A percentile compares a stretch with the other conserved stretches of the same genome.
phyloP scores from a whole-genome alignment of 306 rosid genomes.

The Begonia masoniana region DNA sequence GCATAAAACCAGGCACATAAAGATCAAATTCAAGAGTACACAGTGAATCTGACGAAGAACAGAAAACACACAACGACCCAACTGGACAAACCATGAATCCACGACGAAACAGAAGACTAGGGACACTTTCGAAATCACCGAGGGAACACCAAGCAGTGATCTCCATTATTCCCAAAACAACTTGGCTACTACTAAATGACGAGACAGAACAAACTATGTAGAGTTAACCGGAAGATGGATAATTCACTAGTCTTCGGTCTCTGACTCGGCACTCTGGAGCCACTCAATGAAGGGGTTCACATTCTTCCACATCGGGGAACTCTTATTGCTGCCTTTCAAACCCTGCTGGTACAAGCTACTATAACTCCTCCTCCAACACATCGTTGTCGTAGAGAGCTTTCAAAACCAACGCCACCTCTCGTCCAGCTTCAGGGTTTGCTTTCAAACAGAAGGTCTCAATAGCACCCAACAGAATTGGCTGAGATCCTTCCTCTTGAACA shows the following conservation, averaged over 20 bases:
- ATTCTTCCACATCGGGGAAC: slow-evolving; percentile 31
- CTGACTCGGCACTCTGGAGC: slow-evolving; percentile 61
- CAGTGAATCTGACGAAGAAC: no score
- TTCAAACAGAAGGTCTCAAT: slow-evolving; percentile 25
- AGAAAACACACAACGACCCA: no score
- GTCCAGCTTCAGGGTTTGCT: slow-evolving; percentile 22
- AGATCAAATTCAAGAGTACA: no score
- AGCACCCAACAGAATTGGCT: slow-evolving; percentile 25
- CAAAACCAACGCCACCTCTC: slow-evolving; percentile 42
- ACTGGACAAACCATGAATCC: no score
- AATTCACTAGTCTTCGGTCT: slow-evolving; percentile 40
- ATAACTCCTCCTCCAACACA: slow-evolving; percentile 32
- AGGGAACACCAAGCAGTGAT: background rate
- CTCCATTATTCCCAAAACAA: background rate
- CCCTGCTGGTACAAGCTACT: slow-evolving; percentile 42
- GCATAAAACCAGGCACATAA: no score
- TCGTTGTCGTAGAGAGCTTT: slow-evolving; percentile 36
- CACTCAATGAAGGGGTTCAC: slow-evolving; percentile 45
- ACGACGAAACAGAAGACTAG: no score
- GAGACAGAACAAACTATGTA: background rate
- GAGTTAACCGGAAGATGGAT: background rate
- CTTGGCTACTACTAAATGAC: background rate
- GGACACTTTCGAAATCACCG: no score
- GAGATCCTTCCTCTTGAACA: slow-evolving; percentile 27
- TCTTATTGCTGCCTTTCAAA: slow-evolving; percentile 15